Percentiles rank a stretch among this genome's conserved stretches.
phyloP scores from a whole-genome alignment of 495 filamentous ascomycete genomes.

The Barbatosphaeria neglecta region DNA sequence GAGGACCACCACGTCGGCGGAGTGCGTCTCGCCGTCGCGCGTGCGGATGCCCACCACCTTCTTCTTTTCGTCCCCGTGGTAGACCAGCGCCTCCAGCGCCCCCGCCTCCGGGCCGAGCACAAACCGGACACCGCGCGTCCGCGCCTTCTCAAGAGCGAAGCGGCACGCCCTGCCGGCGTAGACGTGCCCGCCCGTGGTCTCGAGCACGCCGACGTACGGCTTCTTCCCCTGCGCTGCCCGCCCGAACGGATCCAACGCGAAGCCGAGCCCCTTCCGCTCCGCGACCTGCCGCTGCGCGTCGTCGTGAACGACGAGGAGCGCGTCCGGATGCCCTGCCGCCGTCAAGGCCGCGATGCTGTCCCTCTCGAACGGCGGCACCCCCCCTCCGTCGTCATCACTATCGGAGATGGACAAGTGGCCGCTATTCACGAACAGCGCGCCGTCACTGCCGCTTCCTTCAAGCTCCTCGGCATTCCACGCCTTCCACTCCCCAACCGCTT shows the following conservation, averaged over 20 bases:
- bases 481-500: constrained; percentile 25
- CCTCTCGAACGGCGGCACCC: neutral
- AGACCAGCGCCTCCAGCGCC: constrained; percentile 10
- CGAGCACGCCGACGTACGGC: constrained; percentile 17
- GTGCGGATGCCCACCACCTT: constrained; percentile 17
- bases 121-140: constrained; percentile 20
- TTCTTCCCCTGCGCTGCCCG: constrained; percentile 1
- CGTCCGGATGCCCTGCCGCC: constrained; percentile 6
- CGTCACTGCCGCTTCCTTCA: constrained; percentile 1
- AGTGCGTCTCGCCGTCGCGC: constrained; percentile 17
- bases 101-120: constrained; percentile 16
- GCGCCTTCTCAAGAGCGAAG: constrained; percentile 26
- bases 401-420: neutral
- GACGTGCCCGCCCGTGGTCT: constrained; percentile 26
- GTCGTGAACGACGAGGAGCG: constrained; percentile 15
- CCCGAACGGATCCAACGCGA: constrained; percentile 8
- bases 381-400: neutral
- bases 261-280: constrained; percentile 3
- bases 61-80: constrained; percentile 2
- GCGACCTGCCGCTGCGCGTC: constrained; percentile 10
- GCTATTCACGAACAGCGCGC: neutral
- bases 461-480: constrained; percentile 32
- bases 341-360: constrained; percentile 5
- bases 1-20: constrained; percentile 14
- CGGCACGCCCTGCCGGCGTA: constrained; percentile 32